Evolutionary conservation across 1,284 basidiomycete genomes (phyloP).

Genomic region (Coniferiporia sulphurascens): DNA sequence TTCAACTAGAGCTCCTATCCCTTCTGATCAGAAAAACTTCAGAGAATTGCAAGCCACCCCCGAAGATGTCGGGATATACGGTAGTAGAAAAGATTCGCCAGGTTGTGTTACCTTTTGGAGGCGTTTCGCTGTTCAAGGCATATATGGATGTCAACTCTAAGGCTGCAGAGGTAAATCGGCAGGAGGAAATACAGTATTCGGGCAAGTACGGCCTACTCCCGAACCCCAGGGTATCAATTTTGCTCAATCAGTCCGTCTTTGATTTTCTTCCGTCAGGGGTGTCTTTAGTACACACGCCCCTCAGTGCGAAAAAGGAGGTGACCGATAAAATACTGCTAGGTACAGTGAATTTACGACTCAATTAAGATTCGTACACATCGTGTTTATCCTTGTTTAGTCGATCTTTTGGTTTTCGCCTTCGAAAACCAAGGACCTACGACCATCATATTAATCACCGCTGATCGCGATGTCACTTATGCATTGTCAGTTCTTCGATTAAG

Average conservation of each 20-base stretch:
- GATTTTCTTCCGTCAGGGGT: slow-evolving; percentile 21
- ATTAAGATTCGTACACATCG: neutral
- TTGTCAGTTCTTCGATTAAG: slow-evolving; percentile 47
- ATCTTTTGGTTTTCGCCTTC: slow-evolving; percentile 55
- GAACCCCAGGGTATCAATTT: neutral
- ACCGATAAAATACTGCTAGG: slow-evolving; percentile 37
- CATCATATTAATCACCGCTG: slow-evolving; percentile 50
- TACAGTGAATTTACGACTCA: neutral
- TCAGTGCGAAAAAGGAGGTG: slow-evolving; percentile 36
- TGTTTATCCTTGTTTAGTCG: slow-evolving; percentile 34
- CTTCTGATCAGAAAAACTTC: neutral
- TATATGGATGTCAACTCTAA: slow-evolving; percentile 24
- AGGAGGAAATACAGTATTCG: neutral
- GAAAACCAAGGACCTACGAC: slow-evolving; percentile 42
- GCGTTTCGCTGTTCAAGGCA: slow-evolving; percentile 19
- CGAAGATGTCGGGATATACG: slow-evolving; percentile 39
- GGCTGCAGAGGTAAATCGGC: neutral
- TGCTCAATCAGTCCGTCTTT: neutral
- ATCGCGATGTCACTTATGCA: slow-evolving; percentile 55
- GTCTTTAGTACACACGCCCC: slow-evolving; percentile 38
- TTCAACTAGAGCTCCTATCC: neutral
- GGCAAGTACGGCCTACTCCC: neutral
- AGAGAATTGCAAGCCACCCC: slow-evolving; percentile 54
- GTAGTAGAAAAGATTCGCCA: slow-evolving; percentile 28
- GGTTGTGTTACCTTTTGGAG: slow-evolving; percentile 13